Evolutionary conservation across 495 filamentous ascomycete species (phyloP), one percentile per base, ranked within the genome.

Genomic region (Amphirosellinia nigrospora): DNA sequence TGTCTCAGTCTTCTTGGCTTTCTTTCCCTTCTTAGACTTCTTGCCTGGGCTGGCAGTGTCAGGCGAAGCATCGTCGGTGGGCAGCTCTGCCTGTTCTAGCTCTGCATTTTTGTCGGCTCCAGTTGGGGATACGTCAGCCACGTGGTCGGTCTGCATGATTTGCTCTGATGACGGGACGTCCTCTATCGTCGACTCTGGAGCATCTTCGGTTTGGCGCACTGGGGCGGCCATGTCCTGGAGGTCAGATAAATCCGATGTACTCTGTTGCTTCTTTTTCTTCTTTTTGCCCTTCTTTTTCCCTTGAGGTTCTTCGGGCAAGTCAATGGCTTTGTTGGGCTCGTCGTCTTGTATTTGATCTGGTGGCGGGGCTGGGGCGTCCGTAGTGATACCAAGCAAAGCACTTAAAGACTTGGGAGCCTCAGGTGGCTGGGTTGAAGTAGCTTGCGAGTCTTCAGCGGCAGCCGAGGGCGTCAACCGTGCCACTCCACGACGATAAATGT

Each of bases 241-340:
- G 26, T 76, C 75, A 36, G 67, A 61, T 10, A 56, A 36, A 39
- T 75, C 70, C 7, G 21, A 59, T 28, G 34, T 48, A 52, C 70
- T 71, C 46, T 76, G 73, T 21, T 52, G 50, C 58, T 71, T 69
- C 41, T 74, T 70, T 66, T 72, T 68, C 21, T 64, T 69, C 69
- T 72, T 76, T 59, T 78, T 76, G 52, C 41, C 65, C 65, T 78
- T 72, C 69, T 79, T 77, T 70, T 72, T 72, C 63, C 46, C 46
- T 2, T 23, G 52, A 43, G 48, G 32, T 69, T 74, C 59, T 10
- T 67, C 65, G 30, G 2, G 45, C 36, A 61, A 36, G 36, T 62
- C 46, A 21, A 61, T 36, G 28, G 60, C 66, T 58, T 73, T 61
- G 28, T 19, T 63, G 48, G 64, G 38, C 39, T 70, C 64, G 3